phyloP scores from a whole-genome alignment of 192 early-diverging fungal species.

The Linnemannia hyalina region DNA sequence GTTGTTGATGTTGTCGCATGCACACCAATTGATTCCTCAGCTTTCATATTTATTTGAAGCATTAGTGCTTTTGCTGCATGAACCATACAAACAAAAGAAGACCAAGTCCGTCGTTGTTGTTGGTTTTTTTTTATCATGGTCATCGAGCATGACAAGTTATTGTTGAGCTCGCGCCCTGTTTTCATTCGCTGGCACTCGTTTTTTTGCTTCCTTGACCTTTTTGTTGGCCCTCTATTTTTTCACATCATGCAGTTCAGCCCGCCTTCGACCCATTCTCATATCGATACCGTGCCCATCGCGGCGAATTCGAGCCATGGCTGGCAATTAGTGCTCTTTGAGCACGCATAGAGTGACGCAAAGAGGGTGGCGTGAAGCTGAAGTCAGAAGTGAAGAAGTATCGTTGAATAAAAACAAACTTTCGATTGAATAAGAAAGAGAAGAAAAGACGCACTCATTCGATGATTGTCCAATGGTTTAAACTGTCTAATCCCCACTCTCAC shows the following conservation, averaged over 20 bases:
- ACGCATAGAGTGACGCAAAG: not conserved
- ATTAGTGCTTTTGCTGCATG: not conserved
- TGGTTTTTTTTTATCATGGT: not conserved
- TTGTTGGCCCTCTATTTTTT: constrained; percentile 2
- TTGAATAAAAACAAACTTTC: not conserved
- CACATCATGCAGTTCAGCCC: constrained; percentile 11
- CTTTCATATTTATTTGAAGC: not conserved
- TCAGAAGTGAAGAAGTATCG: not conserved
- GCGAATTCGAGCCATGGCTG: not conserved
- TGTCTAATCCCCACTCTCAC: not conserved
- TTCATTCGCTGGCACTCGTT: constrained; percentile 10
- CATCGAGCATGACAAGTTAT: not conserved
- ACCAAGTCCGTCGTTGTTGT: not conserved
- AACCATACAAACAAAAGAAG: not conserved
- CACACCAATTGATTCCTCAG: not conserved
- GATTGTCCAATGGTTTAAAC: not conserved
- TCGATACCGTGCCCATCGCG: not conserved
- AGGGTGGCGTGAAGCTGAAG: constrained; percentile 4
- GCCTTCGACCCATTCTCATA: not conserved
- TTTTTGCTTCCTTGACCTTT: not conserved
- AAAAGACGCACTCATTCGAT: not conserved
- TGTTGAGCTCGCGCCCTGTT: not conserved
- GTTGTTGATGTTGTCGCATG: not conserved
- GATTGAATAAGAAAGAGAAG: not conserved
- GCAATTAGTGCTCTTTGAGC: not conserved